Conservation (phyloP, 352 stramenopile genomes). For the Phytopythium oedochilum region DNA sequence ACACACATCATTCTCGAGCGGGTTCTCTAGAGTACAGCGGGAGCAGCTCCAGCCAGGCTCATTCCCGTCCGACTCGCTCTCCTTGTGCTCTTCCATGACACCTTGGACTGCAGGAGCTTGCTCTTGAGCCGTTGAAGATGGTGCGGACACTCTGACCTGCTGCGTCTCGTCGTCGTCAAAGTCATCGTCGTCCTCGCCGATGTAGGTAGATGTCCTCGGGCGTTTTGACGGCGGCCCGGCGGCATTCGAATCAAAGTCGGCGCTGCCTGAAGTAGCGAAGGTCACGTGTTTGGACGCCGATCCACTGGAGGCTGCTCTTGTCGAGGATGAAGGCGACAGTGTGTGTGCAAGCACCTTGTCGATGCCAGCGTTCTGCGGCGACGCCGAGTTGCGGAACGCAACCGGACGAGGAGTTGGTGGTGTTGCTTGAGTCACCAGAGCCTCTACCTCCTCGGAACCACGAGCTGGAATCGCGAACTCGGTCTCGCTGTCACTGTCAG, state of each 20-base stretch:
- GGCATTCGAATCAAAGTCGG: neutral
- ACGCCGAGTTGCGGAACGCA: neutral
- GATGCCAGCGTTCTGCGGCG: neutral
- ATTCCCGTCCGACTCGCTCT: slow-evolving; percentile 21
- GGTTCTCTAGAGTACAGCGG: slow-evolving; percentile 78
- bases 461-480: slow-evolving; percentile 12
- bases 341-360: neutral
- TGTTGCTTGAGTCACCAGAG: slow-evolving; percentile 13
- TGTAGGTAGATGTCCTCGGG: slow-evolving; percentile 12
- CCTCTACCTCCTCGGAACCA: slow-evolving; percentile 11
- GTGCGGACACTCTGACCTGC: neutral
- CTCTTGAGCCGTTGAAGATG: neutral
- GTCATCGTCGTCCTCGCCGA: slow-evolving; percentile 20
- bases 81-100: slow-evolving; percentile 38
- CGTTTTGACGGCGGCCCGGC: neutral
- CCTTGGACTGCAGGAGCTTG: neutral
- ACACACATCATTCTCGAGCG: slow-evolving; percentile 45
- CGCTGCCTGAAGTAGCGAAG: slow-evolving; percentile 4
- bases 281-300: slow-evolving; percentile 1
- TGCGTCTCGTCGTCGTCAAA: slow-evolving; percentile 17
- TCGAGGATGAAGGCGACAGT: neutral
- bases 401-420: neutral
- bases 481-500: slow-evolving; percentile 12
- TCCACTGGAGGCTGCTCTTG: neutral
- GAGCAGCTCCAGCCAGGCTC: slow-evolving; percentile 54